These are phyloP conservation scores for Cyclocybe aegerita DNA, from an alignment of 768 basidiomycete genomes.

Conservation along the genomic window DNA sequence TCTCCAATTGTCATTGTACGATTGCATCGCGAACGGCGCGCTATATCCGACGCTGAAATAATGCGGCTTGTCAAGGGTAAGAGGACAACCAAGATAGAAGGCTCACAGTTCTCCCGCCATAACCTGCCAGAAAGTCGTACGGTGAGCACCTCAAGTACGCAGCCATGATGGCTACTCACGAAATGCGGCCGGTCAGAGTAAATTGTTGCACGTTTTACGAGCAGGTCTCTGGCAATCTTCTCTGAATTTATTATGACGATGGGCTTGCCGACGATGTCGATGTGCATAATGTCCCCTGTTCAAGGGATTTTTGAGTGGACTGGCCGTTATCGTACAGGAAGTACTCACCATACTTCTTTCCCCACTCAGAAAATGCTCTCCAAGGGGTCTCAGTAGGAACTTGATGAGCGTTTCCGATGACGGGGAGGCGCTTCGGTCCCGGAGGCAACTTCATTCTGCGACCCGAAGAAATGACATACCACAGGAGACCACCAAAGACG, in stretches of 20 bases:
- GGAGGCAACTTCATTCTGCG: conserved; percentile 19
- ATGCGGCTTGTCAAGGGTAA: background rate
- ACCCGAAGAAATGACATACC: conserved; percentile 1
- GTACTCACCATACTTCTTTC: conserved; percentile 16
- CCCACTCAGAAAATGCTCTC: conserved; percentile 18
- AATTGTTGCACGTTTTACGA: conserved; percentile 43
- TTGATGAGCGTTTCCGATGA: conserved; percentile 23
- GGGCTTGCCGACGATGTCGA: conserved; percentile 40
- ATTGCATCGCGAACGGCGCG: conserved; percentile 37
- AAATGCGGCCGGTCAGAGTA: conserved; percentile 47
- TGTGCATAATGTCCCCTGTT: conserved; percentile 35
- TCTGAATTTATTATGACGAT: conserved; percentile 36
- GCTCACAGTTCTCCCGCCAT: conserved; percentile 15
- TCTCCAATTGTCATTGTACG: conserved; percentile 39
- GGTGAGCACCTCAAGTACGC: background rate
- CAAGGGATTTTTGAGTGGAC: background rate
- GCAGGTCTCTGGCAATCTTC: conserved; percentile 33
- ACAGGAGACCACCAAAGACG: conserved; percentile 2
- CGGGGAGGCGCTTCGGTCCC: conserved; percentile 18
- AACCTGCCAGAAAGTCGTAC: conserved; percentile 1
- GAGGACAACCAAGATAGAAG: background rate
- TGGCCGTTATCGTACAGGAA: background rate
- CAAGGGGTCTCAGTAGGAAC: conserved; percentile 19
- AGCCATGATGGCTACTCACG: conserved; percentile 8
- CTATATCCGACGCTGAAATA: conserved; percentile 32